Base-by-base conservation (phyloP, 1,284 basidiomycete species). In the Cutaneotrichosporon dermatis region DNA sequence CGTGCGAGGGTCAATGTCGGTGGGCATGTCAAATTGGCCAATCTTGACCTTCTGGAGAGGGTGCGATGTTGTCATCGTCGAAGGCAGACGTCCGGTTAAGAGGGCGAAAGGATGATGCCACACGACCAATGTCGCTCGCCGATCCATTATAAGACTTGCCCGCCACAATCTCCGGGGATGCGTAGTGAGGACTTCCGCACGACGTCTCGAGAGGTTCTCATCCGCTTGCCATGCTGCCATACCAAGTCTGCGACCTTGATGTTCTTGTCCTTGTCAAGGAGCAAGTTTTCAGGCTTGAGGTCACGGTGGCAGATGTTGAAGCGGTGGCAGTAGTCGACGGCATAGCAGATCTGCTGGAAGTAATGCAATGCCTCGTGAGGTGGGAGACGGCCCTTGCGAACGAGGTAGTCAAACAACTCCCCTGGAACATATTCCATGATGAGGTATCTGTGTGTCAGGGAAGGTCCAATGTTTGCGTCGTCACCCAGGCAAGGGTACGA, bases 181-280 rank as follows among this genome's bases (percentile, higher is more conserved):
- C 96, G 68, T 99, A 99, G 79, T 99, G 96, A 54, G 96, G 96
- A 63, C 89, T 92, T 12, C 96, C 96, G 72, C 96, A 99, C 73
- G 89, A 92, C 3, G 95, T 99, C 80, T 98, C 92, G 51, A 98
- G 85, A 96, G 73, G 55, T 72, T 63, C 64, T 79, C 78, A 7
- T 84, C 83, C 10, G 75, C 75, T 68, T 90, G 89, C 86, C 92
- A 93, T n/a, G 89, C 89, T 1, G 96, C 96, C 91, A 99, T 95
- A 15, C 96, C 95, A 99, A 99, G 80, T 99, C 96, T 3, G 93
- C 94, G 36, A 99, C 88, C 79, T 98, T 99, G 83, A 97, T 88
- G 72, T 93, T 95, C 70, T 84, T 85, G 68, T 89, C 80, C 54
- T 84, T 81, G 79, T 95, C 92, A 55, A 96, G 84, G 51, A 97